Percentiles rank a stretch among this genome's conserved stretches.
Evolutionary conservation across 305 asterid species (phyloP).

Genomic region (Rubia balearica): DNA sequence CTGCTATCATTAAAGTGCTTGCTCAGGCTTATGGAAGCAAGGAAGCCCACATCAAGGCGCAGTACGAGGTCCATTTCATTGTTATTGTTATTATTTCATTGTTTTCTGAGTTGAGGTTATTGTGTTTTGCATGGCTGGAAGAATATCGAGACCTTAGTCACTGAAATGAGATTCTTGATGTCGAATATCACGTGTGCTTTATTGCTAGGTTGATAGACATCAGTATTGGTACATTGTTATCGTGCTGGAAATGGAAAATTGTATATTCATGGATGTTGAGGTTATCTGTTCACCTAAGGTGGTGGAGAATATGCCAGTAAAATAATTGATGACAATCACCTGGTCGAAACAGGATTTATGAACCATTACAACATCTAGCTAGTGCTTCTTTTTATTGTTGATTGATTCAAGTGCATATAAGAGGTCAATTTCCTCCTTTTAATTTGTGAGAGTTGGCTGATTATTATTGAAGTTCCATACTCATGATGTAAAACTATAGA

Average conservation of each 20-base stretch:
- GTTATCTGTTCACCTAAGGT: too few species aligned
- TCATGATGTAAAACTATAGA: not conserved
- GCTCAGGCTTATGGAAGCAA: constrained; percentile 86
- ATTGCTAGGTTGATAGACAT: not conserved
- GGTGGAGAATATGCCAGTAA: too few species aligned
- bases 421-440: not conserved
- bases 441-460: not conserved
- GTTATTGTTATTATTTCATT: not conserved
- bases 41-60: constrained; percentile 69
- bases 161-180: not conserved
- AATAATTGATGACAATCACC: too few species aligned
- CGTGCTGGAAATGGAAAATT: not conserved
- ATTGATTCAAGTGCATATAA: too few species aligned
- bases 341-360: not conserved
- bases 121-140: not conserved
- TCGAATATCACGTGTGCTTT: too few species aligned
- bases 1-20: constrained; percentile 79
- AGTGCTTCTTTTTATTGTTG: too few species aligned
- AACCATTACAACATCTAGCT: not conserved
- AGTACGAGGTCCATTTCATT: constrained; percentile 44
- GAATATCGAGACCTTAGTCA: not conserved
- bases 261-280: not conserved
- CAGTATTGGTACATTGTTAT: not conserved
- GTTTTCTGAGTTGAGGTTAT: not conserved
- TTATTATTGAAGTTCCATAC: not conserved